Evolutionary conservation across 2,329 filamentous ascomycete genomes (phyloP).

Genomic region (Fusarium sacchari): DNA sequence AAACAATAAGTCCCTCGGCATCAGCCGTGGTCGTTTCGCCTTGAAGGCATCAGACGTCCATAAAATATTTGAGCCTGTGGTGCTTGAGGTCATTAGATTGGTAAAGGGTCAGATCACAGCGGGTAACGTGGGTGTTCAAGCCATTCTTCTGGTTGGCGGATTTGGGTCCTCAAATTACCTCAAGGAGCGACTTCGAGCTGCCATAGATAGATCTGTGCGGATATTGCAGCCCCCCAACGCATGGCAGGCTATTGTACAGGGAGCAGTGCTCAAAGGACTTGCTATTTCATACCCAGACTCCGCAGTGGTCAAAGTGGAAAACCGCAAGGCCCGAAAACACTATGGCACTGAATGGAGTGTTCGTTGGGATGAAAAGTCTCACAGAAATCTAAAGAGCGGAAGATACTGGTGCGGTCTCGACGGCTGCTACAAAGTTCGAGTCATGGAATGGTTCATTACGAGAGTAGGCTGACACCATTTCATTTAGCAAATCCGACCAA

Average conservation of each 20-base stretch:
- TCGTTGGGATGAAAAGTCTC: constrained; percentile 45
- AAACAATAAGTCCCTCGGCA: constrained; percentile 51
- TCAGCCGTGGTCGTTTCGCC: constrained; percentile 50
- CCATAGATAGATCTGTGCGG: constrained; percentile 48
- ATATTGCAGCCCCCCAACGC: constrained; percentile 58
- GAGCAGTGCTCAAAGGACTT: constrained; percentile 61
- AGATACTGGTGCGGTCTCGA: constrained; percentile 51
- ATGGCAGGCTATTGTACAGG: constrained; percentile 60
- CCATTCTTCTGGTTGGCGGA: constrained; percentile 58
- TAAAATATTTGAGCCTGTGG: constrained; percentile 56
- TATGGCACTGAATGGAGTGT: constrained; percentile 53
- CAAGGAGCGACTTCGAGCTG: constrained; percentile 51
- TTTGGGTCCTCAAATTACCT: constrained; percentile 59
- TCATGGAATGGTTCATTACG: constrained; percentile 58
- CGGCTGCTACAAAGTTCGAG: constrained; percentile 50
- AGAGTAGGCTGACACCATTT: constrained; percentile 39
- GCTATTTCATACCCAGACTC: constrained; percentile 49
- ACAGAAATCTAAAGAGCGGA: constrained; percentile 46
- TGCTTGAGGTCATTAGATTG: constrained; percentile 54
- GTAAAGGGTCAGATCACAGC: constrained; percentile 56
- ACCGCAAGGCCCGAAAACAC: constrained; percentile 55
- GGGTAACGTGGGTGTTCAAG: constrained; percentile 51
- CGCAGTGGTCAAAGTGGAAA: constrained; percentile 52
- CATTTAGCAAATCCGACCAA: not conserved
- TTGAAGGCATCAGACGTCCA: constrained; percentile 53